phyloP scores from a whole-genome alignment of 1,284 basidiomycete species.

The Phylloporus gajari region DNA sequence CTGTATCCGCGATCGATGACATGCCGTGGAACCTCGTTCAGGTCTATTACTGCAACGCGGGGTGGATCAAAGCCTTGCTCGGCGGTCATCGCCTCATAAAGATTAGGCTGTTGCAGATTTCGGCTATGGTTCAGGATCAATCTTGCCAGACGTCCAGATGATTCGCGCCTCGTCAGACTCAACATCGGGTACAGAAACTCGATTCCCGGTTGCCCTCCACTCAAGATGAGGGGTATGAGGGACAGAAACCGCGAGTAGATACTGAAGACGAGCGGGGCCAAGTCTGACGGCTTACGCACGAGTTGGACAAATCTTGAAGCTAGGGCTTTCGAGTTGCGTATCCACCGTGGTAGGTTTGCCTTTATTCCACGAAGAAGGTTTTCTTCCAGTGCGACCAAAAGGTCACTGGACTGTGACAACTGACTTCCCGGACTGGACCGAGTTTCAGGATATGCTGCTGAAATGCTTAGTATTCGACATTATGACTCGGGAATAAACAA shows the following conservation, averaged over 20 bases:
- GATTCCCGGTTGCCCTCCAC: background rate
- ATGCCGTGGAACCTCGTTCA: background rate
- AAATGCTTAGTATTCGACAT: background rate
- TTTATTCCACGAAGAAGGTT: no score
- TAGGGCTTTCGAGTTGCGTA: no score
- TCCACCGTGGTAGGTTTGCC: no score
- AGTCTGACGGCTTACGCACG: no score
- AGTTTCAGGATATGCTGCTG: no score
- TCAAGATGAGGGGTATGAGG: background rate
- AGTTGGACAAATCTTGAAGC: no score
- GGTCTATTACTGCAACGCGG: background rate
- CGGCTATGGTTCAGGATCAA: background rate
- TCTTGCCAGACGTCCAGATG: background rate
- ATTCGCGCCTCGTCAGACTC: background rate
- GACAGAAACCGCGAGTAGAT: no score
- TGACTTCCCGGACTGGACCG: no score
- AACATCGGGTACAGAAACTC: background rate
- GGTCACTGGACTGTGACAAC: no score
- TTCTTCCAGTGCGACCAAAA: no score
- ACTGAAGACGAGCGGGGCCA: no score
- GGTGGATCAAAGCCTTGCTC: background rate
- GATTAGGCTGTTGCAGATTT: background rate
- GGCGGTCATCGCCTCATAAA: background rate
- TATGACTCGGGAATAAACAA: no score
- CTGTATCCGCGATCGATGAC: background rate